Percentiles rank a stretch among this genome's conserved stretches.
phyloP scores from a whole-genome alignment of 2,329 filamentous ascomycete species.

The Fusarium guadeloupense region DNA sequence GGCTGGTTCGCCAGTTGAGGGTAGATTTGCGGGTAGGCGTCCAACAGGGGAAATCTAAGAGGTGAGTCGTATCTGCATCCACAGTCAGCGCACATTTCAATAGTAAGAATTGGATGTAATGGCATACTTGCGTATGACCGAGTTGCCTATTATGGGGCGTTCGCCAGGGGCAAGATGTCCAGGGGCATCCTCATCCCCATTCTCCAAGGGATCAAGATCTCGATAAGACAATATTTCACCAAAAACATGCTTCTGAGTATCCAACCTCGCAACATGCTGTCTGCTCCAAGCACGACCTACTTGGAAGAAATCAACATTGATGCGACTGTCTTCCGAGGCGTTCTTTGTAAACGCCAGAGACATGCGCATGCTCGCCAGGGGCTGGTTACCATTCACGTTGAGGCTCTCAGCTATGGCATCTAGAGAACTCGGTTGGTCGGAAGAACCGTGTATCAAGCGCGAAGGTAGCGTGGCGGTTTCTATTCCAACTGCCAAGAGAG shows the following conservation, averaged over 20 bases:
- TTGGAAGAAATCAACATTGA: slow-evolving; percentile 48
- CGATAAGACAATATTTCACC: slow-evolving; percentile 43
- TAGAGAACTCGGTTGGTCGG: slow-evolving; percentile 58
- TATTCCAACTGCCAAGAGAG: slow-evolving; percentile 76
- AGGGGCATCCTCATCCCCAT: slow-evolving; percentile 6
- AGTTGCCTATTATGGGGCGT: slow-evolving; percentile 41
- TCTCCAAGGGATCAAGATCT: slow-evolving; percentile 14
- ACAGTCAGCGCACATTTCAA: background rate
- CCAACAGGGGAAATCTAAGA: slow-evolving; percentile 78
- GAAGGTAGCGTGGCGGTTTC: slow-evolving; percentile 83
- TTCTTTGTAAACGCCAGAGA: slow-evolving; percentile 57
- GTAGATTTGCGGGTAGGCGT: slow-evolving; percentile 86
- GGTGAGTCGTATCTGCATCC: slow-evolving; percentile 55
- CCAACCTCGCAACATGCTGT: slow-evolving; percentile 9
- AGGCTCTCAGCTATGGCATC: slow-evolving; percentile 71
- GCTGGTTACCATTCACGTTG: slow-evolving; percentile 81
- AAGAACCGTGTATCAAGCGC: slow-evolving; percentile 64
- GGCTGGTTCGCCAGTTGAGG: slow-evolving; percentile 51
- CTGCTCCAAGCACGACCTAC: slow-evolving; percentile 34
- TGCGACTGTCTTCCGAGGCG: slow-evolving; percentile 42
- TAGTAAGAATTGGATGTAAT: background rate
- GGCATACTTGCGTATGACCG: slow-evolving; percentile 44
- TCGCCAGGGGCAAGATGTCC: slow-evolving; percentile 4
- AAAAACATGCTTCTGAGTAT: slow-evolving; percentile 42
- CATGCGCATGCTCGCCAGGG: slow-evolving; percentile 78